Conservation (phyloP, 2,329 filamentous ascomycete genomes). For the Sarocladium kiliense region DNA sequence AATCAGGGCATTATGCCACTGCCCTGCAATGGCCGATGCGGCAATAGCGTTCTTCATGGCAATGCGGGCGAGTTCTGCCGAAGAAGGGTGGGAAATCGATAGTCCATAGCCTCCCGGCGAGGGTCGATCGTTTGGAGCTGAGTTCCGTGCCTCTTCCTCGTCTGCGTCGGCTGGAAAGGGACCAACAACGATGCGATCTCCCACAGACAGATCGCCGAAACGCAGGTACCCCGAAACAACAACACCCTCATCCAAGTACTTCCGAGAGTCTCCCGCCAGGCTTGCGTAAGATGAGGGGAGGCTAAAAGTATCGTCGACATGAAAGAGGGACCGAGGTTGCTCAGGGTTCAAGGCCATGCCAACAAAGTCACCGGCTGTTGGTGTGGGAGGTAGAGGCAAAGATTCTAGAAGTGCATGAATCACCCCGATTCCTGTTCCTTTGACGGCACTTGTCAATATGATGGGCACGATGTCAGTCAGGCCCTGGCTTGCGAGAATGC, state of each 20-base stretch:
- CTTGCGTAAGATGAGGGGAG: conserved; percentile 55
- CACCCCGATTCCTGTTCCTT: conserved; percentile 74
- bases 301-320: conserved; percentile 86
- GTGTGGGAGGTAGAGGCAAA: conserved; percentile 62
- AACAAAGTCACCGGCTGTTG: conserved; percentile 49
- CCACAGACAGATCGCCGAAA: conserved; percentile 72
- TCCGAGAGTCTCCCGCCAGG: conserved; percentile 13
- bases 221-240: conserved; percentile 82
- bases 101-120: conserved; percentile 43
- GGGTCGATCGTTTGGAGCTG: conserved; percentile 39
- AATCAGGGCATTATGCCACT: conserved; percentile 78
- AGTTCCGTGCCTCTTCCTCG: conserved; percentile 36
- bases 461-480: conserved; percentile 66
- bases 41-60: conserved; percentile 48
- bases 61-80: conserved; percentile 46
- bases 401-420: conserved; percentile 76
- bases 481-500: conserved; percentile 38
- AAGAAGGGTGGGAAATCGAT: conserved; percentile 48
- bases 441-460: conserved; percentile 79
- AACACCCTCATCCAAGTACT: conserved; percentile 45
- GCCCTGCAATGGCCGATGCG: conserved; percentile 49
- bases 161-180: conserved; percentile 63
- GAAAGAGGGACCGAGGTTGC: conserved; percentile 65
- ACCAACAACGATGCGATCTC: conserved; percentile 72
- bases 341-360: conserved; percentile 52